A percentile compares a stretch with the other conserved stretches of the same genome.
phyloP scores from a whole-genome alignment of 495 filamentous ascomycete genomes.

The Penicillium cataractarum region DNA sequence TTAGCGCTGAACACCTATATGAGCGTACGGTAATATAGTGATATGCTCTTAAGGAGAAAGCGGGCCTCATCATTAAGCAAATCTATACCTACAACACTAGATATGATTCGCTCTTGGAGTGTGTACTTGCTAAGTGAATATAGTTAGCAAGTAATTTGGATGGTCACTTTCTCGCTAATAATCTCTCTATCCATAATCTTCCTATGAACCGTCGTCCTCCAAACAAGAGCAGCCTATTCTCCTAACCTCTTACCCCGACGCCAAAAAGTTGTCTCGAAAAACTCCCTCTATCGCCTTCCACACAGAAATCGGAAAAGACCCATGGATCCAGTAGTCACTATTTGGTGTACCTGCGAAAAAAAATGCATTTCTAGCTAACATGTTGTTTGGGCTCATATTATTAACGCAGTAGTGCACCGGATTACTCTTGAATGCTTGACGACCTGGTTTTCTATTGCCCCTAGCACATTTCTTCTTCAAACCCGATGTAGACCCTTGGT shows the following conservation, averaged over 20 bases:
- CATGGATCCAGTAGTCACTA: neutral
- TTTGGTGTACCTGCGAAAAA: neutral
- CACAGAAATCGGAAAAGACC: neutral
- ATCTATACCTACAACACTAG: too few species aligned
- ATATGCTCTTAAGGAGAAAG: too few species aligned
- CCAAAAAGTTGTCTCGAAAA: neutral
- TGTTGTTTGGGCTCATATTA: neutral
- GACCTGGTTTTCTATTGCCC: neutral
- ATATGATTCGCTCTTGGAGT: too few species aligned
- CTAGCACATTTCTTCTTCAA: neutral
- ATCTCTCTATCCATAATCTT: too few species aligned
- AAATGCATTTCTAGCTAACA: neutral
- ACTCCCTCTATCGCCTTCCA: neutral
- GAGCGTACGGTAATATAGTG: too few species aligned
- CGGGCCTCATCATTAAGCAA: too few species aligned
- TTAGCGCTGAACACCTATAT: too few species aligned
- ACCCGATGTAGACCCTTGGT: neutral
- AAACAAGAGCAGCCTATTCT: neutral
- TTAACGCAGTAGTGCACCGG: neutral
- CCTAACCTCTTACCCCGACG: neutral
- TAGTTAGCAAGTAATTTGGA: too few species aligned
- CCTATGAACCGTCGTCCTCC: neutral
- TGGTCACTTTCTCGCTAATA: too few species aligned
- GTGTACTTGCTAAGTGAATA: too few species aligned
- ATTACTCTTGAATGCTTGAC: neutral